phyloP scores from a whole-genome alignment of 345 rosid genomes.

The Eucalyptus polyanthemos region DNA sequence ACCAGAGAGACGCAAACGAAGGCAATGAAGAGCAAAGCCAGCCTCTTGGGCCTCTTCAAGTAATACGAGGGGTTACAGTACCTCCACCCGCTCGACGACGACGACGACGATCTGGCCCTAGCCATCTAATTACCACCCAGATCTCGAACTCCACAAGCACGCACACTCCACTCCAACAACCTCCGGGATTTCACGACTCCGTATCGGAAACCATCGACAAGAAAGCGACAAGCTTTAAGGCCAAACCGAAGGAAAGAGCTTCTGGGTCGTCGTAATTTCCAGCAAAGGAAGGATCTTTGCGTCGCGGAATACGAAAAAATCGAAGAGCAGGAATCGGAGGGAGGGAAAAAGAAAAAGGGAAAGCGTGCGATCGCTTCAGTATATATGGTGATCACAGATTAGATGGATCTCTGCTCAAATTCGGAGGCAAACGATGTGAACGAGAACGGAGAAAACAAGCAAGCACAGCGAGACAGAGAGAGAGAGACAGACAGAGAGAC shows the following conservation, averaged over 20 bases:
- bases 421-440: background rate
- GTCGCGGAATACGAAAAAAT: background rate
- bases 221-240: background rate
- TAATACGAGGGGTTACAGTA: conserved; percentile 65
- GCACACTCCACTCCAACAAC: background rate
- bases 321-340: background rate
- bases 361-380: background rate
- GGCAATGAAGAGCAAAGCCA: conserved; percentile 56
- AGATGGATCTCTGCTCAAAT: background rate
- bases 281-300: background rate
- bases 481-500: background rate
- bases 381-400: background rate
- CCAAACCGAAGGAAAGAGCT: background rate
- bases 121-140: background rate
- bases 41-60: conserved; percentile 61
- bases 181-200: background rate
- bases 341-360: background rate
- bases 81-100: conserved; percentile 24
- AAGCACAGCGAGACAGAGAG: background rate
- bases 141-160: background rate
- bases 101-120: conserved; percentile 32
- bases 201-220: background rate
- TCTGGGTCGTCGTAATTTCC: background rate
- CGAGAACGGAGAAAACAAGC: background rate
- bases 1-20: conserved; percentile 49